Percentiles rank a stretch among this genome's conserved stretches.
phyloP scores from a whole-genome alignment of 106 monocot species.

The Platanthera guangdongensis region DNA sequence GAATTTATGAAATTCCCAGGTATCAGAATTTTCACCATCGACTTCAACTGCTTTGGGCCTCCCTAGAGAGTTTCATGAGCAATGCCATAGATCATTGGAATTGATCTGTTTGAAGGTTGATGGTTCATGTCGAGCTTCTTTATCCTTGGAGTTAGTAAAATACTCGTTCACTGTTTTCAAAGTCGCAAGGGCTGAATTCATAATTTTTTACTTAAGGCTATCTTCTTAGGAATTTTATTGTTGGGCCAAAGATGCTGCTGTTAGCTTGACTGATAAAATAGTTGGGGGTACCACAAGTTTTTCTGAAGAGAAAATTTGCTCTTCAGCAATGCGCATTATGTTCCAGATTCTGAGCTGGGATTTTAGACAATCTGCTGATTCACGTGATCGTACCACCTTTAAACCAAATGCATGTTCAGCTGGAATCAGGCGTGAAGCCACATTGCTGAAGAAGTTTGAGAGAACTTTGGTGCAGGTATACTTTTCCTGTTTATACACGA shows the following conservation, averaged over 20 bases:
- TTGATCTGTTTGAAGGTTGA: constrained; percentile 74
- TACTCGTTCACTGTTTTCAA: not conserved
- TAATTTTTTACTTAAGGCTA: not conserved
- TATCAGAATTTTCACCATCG: constrained; percentile 81
- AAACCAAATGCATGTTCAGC: constrained; percentile 22
- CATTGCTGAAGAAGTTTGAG: constrained; percentile 78
- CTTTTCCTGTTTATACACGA: constrained; percentile 10
- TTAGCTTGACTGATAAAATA: constrained; percentile 42
- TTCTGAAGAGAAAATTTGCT: constrained; percentile 71
- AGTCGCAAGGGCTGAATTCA: not conserved
- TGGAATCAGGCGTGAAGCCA: constrained; percentile 49
- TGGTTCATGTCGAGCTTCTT: not conserved
- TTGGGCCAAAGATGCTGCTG: constrained; percentile 80
- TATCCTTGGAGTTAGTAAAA: constrained; percentile 4
- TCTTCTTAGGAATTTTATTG: constrained; percentile 70
- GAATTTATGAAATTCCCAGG: constrained; percentile 26
- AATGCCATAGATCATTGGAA: constrained; percentile 63
- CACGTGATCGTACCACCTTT: constrained; percentile 17
- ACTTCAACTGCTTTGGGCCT: constrained; percentile 82
- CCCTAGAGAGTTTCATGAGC: constrained; percentile 76
- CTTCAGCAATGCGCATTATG: constrained; percentile 80
- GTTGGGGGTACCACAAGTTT: constrained; percentile 18
- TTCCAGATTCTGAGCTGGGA: constrained; percentile 91
- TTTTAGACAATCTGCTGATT: constrained; percentile 32
- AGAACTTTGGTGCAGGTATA: constrained; percentile 66